Evolutionary conservation across 768 basidiomycete genomes (phyloP).

Genomic region (Pleurotus eryngii): DNA sequence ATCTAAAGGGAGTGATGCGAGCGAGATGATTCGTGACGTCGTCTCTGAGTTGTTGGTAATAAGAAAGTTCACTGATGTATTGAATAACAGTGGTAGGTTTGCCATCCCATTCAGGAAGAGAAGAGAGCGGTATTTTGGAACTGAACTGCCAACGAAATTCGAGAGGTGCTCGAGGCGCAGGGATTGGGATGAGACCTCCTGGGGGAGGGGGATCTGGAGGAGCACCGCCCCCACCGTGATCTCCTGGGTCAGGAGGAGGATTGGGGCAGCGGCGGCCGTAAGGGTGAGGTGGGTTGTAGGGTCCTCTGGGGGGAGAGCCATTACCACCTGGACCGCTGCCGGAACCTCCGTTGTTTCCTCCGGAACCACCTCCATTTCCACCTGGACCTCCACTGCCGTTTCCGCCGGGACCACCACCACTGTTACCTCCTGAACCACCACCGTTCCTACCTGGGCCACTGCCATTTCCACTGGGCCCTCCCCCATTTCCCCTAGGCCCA

Average conservation of each 20-base stretch:
- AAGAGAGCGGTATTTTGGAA: neutral
- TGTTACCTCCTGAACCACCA: too few species aligned
- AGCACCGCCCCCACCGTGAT: neutral
- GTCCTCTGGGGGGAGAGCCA: too few species aligned
- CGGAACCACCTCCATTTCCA: too few species aligned
- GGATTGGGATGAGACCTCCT: neutral
- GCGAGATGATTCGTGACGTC: neutral
- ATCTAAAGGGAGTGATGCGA: neutral
- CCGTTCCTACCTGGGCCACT: too few species aligned
- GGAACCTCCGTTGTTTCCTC: too few species aligned
- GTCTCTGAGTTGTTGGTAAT: neutral
- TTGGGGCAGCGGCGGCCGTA: too few species aligned
- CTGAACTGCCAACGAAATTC: neutral
- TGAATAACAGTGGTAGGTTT: neutral
- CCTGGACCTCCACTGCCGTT: neutral
- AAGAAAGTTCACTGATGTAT: neutral
- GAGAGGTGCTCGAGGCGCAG: neutral
- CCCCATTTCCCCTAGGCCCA: neutral
- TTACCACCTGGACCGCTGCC: too few species aligned
- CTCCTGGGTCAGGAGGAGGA: neutral
- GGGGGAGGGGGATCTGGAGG: neutral
- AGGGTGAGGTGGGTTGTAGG: too few species aligned
- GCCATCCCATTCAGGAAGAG: neutral
- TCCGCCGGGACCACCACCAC: too few species aligned
- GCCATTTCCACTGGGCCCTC: too few species aligned